phyloP scores from a whole-genome alignment of 345 rosid genomes.

The Brassica juncea region DNA sequence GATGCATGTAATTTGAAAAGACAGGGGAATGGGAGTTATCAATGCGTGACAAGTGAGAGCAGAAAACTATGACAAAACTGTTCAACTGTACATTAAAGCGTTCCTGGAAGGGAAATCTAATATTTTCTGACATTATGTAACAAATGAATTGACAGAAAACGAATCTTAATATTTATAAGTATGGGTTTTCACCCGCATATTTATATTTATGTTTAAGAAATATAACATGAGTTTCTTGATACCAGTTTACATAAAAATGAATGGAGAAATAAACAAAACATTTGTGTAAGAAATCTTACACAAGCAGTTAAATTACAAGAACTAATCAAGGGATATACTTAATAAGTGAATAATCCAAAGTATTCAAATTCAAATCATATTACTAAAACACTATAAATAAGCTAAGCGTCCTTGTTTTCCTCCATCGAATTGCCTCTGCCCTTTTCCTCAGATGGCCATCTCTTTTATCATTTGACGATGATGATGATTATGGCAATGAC shows the following conservation, averaged over 20 bases:
- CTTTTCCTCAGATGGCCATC: background rate
- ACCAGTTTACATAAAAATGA: conserved; percentile 4
- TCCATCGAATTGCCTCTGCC: conserved; percentile 11
- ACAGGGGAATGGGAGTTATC: conserved; percentile 31
- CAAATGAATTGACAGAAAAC: conserved; percentile 14
- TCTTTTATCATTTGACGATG: conserved; percentile 5
- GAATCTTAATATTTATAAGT: conserved; percentile 18
- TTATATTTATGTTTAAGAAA: background rate
- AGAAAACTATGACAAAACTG: conserved; percentile 32
- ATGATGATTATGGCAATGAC: conserved; percentile 4
- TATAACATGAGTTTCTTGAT: background rate
- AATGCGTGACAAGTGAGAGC: conserved; percentile 32
- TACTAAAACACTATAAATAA: background rate
- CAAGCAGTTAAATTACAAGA: background rate
- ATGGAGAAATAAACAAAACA: background rate
- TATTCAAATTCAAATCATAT: background rate
- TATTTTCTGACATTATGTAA: conserved; percentile 12
- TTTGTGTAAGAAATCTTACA: conserved; percentile 1
- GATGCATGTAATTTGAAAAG: conserved; percentile 7
- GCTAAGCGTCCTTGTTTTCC: background rate
- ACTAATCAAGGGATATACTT: background rate
- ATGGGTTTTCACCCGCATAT: background rate
- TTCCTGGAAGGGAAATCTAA: conserved; percentile 14
- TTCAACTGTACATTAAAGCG: conserved; percentile 26
- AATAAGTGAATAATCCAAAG: background rate